A percentile compares a stretch with the other conserved stretches of the same genome.
These are phyloP conservation scores for Tetraselmis chui DNA, from an alignment of 139 green algal species.

Conservation along the genomic window DNA sequence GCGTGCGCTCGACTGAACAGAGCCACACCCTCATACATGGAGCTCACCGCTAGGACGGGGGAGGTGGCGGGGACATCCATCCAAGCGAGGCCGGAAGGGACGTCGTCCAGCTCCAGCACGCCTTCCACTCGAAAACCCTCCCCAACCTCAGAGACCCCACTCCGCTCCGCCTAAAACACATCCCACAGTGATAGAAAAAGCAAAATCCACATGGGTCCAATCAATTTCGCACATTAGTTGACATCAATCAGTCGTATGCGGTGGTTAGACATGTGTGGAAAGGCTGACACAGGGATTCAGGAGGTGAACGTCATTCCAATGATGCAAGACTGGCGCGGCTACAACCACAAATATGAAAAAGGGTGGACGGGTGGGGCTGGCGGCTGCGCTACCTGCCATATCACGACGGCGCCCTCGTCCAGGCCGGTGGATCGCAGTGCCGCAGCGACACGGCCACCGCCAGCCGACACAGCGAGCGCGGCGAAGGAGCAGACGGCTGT, in stretches of 20 bases:
- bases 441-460: background rate
- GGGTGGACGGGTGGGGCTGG: no score
- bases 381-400: background rate
- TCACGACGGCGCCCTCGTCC: background rate
- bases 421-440: background rate
- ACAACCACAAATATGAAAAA: no score
- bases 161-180: no score
- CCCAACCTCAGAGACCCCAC: no score
- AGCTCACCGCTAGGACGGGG: conserved; percentile 25
- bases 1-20: background rate
- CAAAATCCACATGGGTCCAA: no score
- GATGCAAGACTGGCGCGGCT: no score
- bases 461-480: background rate
- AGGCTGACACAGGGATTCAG: no score
- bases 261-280: no score
- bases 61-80: conserved; percentile 17
- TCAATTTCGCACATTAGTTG: no score
- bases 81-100: conserved; percentile 31
- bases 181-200: no score
- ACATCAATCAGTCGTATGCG: no score
- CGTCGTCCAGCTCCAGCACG: conserved; percentile 27
- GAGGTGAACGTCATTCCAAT: no score
- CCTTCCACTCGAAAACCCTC: conserved; percentile 28
- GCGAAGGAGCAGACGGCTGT: background rate
- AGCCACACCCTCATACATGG: background rate